A percentile compares a stretch with the other conserved stretches of the same genome.
These are phyloP conservation scores for Pythium rishiriense DNA, from an alignment of 352 stramenopile species.

Conservation along the genomic window DNA sequence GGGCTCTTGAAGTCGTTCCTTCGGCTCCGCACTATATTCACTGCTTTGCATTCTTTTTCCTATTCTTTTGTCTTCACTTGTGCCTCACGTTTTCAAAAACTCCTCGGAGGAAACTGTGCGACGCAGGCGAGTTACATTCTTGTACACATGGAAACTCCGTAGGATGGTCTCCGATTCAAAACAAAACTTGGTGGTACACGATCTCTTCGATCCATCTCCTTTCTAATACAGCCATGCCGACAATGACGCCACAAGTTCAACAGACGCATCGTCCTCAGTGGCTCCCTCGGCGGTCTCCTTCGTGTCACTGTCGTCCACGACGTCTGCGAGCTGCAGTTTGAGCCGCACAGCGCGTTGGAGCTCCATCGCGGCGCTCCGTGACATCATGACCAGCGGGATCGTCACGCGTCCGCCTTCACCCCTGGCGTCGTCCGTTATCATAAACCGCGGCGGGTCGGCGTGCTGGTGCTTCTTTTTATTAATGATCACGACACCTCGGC, in stretches of 20 bases:
- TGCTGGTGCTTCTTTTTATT: constrained; percentile 48
- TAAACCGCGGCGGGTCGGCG: constrained; percentile 56
- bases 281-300: background rate
- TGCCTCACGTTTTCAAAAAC: too few relatives aligned
- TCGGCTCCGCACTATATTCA: background rate
- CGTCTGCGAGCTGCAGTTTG: constrained; percentile 19
- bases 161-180: background rate
- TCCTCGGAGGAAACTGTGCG: too few relatives aligned
- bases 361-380: constrained; percentile 45
- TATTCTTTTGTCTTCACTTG: background rate
- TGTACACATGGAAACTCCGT: constrained; percentile 1
- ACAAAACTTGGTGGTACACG: constrained; percentile 14
- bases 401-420: constrained; percentile 43
- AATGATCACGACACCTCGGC: constrained; percentile 60
- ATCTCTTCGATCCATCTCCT: background rate
- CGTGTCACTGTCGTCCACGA: background rate
- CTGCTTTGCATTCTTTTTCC: constrained; percentile 2
- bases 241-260: constrained; percentile 44
- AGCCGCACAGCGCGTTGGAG: constrained; percentile 41
- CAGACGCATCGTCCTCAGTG: background rate
- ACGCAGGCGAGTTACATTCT: too few relatives aligned
- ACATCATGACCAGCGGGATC: constrained; percentile 76
- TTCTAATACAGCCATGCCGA: constrained; percentile 62
- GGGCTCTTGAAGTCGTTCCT: background rate
- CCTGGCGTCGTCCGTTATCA: constrained; percentile 58